Conservation (phyloP, 2,329 filamentous ascomycete species). For the Fusarium sublunatum region DNA sequence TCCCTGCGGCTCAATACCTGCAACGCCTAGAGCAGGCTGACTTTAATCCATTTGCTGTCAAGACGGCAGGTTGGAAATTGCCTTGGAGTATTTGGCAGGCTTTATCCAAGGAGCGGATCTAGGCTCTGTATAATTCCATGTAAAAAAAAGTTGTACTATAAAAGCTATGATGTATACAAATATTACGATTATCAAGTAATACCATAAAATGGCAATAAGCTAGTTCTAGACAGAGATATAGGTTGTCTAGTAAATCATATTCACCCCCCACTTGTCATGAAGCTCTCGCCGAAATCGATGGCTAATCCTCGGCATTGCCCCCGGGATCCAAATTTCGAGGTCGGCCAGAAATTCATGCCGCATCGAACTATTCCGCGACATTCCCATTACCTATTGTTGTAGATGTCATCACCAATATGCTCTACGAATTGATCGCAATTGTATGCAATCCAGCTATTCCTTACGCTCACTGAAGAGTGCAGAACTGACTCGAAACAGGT, state of each 20-base stretch:
- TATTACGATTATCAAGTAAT: constrained; percentile 16
- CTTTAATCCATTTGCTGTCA: constrained; percentile 83
- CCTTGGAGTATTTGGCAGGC: constrained; percentile 78
- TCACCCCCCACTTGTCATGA: constrained; percentile 30
- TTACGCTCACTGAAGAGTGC: constrained; percentile 27
- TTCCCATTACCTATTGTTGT: constrained; percentile 21
- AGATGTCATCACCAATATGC: constrained; percentile 70
- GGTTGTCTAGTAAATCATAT: background rate
- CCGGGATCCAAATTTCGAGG: constrained; percentile 44
- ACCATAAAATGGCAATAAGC: background rate
- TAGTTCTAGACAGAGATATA: background rate
- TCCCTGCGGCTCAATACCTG: constrained; percentile 83
- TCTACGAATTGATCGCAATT: constrained; percentile 98
- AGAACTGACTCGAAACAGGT: constrained; percentile 67
- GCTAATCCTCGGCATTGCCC: constrained; percentile 47
- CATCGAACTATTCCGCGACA: constrained; percentile 30
- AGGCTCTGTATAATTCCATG: constrained; percentile 18
- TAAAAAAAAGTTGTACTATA: constrained; percentile 30
- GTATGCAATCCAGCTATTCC: constrained; percentile 66
- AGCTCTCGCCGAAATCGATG: constrained; percentile 29
- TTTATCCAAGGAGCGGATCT: constrained; percentile 62
- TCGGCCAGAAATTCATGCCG: constrained; percentile 40
- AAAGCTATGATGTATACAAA: constrained; percentile 15
- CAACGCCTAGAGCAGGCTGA: constrained; percentile 80
- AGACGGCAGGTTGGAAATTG: constrained; percentile 77